A percentile compares a stretch with the other conserved stretches of the same genome.
These are phyloP conservation scores for Lonicera japonica DNA, from an alignment of 129 eudicot genomes.

Conservation along the genomic window DNA sequence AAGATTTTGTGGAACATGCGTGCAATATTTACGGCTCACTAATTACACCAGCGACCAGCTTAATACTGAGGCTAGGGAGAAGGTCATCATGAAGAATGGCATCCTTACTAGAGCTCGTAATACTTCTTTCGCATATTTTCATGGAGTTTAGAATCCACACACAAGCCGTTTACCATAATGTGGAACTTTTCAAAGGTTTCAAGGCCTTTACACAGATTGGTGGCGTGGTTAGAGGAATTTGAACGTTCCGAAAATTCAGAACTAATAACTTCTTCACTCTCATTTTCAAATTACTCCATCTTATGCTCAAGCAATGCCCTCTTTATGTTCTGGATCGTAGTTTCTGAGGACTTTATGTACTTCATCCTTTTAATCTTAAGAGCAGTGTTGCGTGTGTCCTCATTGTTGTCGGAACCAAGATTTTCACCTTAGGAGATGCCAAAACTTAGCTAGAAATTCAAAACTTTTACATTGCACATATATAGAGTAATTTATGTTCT, in stretches of 20 bases:
- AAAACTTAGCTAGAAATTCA: no score
- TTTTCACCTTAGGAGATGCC: no score
- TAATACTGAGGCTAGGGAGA: constrained; percentile 39
- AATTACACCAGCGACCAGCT: constrained; percentile 52
- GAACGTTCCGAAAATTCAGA: constrained; percentile 35
- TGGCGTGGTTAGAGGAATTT: constrained; percentile 17
- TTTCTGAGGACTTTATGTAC: constrained; percentile 27
- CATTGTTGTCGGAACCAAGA: not conserved
- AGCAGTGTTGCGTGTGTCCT: constrained; percentile 2
- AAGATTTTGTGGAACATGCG: constrained; percentile 40
- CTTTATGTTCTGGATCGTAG: constrained; percentile 27
- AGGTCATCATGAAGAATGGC: constrained; percentile 51
- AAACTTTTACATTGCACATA: no score
- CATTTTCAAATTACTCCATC: constrained; percentile 36
- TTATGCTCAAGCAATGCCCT: constrained; percentile 7
- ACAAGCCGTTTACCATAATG: constrained; percentile 42
- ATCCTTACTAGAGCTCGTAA: constrained; percentile 51
- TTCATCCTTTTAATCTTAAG: constrained; percentile 31
- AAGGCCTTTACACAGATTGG: constrained; percentile 29
- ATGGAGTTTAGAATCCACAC: constrained; percentile 55
- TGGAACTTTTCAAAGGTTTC: constrained; percentile 55
- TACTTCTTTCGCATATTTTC: constrained; percentile 36
- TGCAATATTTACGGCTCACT: constrained; percentile 53
- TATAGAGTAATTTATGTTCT: no score
- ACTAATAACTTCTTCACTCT: constrained; percentile 32